Evolutionary conservation across 2,329 filamentous ascomycete species (phyloP), one percentile per base, ranked within the genome.

Genomic region (Arthrinium puccinioides): DNA sequence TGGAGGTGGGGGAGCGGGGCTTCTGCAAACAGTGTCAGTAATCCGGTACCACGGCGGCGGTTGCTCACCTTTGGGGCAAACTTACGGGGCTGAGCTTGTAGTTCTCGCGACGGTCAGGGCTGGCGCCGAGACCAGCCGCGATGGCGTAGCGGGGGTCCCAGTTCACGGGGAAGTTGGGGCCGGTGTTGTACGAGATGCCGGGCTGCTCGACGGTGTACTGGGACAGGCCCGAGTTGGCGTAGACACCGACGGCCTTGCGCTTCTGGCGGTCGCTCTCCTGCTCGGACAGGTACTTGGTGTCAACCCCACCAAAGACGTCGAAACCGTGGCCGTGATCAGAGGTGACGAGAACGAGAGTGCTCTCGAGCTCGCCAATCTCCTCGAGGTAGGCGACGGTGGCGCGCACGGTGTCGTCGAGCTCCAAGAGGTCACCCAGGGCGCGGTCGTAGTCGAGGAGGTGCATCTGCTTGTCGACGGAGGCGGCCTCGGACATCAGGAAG

Each of bases 271-370:
- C 77, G 14, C 71, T 69, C 6, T 68, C 61, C 50, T 87, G 76
- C 4, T 74, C 72, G 13, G 74, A 66, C 32, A 90, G 69, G 61
- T 89, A 92, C 55, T 83, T 68, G 14, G 86, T 92, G 54, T 94
- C 87, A 32, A 87, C 84, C 45, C 72, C 80, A 44, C 87, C 87
- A 56, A 82, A 89, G 48, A 94, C 87, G 49, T 89, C 87, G 56
- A 94, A 94, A 38, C 87, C 87, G 63, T 94, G 87, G 28, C 87
- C 87, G 67, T 92, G 87, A 54, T 94, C 86, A n/a, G 86, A 83
- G 4, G 86, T 87, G 33, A 92, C 84, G 34, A 94, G 57, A 46
- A 94, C 70, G 4, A 90, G 74, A 1, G 87, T 94, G 43, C 88
- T 76, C 9, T 90, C 76, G 21, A 88, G 71, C 39, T 78, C 71